Conservation (phyloP, 1,139 yeast species). For the Candida smagusa region DNA sequence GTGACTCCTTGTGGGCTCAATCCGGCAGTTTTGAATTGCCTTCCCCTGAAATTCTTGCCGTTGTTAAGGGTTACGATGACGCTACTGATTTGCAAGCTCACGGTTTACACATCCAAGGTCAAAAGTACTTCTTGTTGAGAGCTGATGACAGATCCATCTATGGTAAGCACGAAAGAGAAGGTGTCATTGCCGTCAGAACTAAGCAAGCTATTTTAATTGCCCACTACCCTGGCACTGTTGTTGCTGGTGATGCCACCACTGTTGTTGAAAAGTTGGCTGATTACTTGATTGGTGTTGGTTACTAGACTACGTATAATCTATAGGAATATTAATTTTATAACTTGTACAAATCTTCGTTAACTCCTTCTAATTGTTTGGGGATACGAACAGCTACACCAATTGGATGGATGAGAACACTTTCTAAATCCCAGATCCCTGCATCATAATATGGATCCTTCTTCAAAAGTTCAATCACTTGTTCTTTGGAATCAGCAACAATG, state of each 20-base stretch:
- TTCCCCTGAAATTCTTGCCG: constrained; percentile 65
- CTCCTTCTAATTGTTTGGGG: constrained; percentile 12
- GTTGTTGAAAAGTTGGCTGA: constrained; percentile 95
- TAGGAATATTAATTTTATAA: constrained; percentile 2
- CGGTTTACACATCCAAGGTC: constrained; percentile 82
- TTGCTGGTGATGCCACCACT: constrained; percentile 92
- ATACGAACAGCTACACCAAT: constrained; percentile 19
- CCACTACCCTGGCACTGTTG: constrained; percentile 89
- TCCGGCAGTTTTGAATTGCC: constrained; percentile 67
- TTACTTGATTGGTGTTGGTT: constrained; percentile 83
- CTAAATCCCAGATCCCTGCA: constrained; percentile 75
- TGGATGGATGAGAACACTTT: constrained; percentile 59
- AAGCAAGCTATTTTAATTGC: constrained; percentile 89
- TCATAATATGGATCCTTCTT: constrained; percentile 61
- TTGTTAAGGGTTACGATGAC: constrained; percentile 79
- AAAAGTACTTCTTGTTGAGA: constrained; percentile 81
- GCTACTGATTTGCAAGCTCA: constrained; percentile 74
- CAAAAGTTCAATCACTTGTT: constrained; percentile 61
- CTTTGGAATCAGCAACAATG: constrained; percentile 58
- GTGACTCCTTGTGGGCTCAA: constrained; percentile 94
- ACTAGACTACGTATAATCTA: constrained; percentile 32
- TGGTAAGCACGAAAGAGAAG: constrained; percentile 87
- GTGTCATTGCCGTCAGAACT: constrained; percentile 88
- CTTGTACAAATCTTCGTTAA: constrained; percentile 10
- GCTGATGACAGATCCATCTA: constrained; percentile 93